phyloP scores from a whole-genome alignment of 257 asterid genomes.

The Nicotiana tabacum region DNA sequence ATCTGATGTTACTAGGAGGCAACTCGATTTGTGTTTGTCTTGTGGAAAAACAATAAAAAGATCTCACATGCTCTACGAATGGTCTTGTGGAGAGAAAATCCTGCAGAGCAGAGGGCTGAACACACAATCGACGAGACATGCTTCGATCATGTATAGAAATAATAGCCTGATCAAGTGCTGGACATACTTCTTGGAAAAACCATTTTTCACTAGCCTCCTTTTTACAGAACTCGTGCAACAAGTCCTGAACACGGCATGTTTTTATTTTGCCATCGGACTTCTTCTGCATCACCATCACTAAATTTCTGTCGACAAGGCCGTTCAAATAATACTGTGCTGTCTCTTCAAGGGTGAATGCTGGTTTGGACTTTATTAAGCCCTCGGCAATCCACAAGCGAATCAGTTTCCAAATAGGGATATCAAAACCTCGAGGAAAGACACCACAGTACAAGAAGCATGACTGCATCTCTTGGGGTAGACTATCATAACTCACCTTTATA shows the following conservation, averaged over 20 bases:
- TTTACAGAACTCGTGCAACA: constrained; percentile 33
- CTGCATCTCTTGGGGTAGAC: constrained; percentile 9
- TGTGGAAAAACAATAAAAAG: constrained; percentile 25
- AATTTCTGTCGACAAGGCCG: constrained; percentile 35
- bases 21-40: not conserved
- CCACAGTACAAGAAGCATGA: constrained; percentile 23
- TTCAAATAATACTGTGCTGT: constrained; percentile 28
- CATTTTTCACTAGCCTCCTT: constrained; percentile 19
- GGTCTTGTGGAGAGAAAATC: constrained; percentile 12
- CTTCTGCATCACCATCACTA: constrained; percentile 25
- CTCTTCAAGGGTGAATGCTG: constrained; percentile 24
- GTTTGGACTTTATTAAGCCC: constrained; percentile 25
- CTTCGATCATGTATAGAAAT: not conserved
- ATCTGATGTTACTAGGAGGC: constrained; percentile 5
- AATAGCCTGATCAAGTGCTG: not conserved
- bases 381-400: constrained; percentile 40
- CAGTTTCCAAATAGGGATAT: constrained; percentile 29
- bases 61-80: constrained; percentile 18
- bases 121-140: constrained; percentile 25
- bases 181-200: constrained; percentile 27
- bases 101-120: constrained; percentile 11
- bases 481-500: constrained; percentile 6
- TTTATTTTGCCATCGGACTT: constrained; percentile 24
- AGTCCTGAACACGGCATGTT: constrained; percentile 28
- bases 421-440: constrained; percentile 18